Conservation (phyloP, 1,139 yeast species). For the Hansenula sp. region DNA sequence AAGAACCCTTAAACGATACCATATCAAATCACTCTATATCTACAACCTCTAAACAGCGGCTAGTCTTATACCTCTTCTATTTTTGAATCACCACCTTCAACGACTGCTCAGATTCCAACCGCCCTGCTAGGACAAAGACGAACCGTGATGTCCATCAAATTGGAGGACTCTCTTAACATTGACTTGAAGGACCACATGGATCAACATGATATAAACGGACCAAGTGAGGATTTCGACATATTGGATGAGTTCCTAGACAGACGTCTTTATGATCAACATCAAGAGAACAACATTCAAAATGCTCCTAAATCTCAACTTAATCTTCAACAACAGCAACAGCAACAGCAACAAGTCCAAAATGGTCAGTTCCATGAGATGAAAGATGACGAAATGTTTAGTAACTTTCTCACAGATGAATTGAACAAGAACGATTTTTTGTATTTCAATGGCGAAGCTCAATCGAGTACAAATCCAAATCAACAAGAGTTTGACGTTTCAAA, state of each 20-base stretch:
- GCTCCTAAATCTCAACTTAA: not conserved
- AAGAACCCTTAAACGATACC: too few species aligned
- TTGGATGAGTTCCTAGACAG: slow-evolving; percentile 57
- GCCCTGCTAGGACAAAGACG: not conserved
- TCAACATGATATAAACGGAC: not conserved
- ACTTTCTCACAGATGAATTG: slow-evolving; percentile 22
- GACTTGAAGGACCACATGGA: slow-evolving; percentile 1
- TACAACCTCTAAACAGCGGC: too few species aligned
- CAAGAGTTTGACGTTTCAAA: not conserved
- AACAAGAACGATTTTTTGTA: slow-evolving; percentile 18
- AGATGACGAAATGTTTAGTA: slow-evolving; percentile 21
- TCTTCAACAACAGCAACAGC: slow-evolving; percentile 5
- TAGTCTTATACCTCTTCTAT: too few species aligned
- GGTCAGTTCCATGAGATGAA: not conserved
- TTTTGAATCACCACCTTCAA: too few species aligned
- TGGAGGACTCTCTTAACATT: not conserved
- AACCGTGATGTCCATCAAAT: slow-evolving; percentile 1
- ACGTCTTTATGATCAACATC: slow-evolving; percentile 40
- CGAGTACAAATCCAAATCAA: not conserved
- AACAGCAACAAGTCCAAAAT: not conserved
- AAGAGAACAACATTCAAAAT: not conserved
- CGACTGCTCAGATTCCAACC: too few species aligned
- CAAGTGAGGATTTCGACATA: slow-evolving; percentile 19
- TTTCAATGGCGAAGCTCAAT: slow-evolving; percentile 4
- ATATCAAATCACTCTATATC: too few species aligned